Percentiles rank a stretch among this genome's conserved stretches.
These are phyloP conservation scores for Mucuna pruriens DNA, from an alignment of 306 rosid genomes.

Conservation along the genomic window DNA sequence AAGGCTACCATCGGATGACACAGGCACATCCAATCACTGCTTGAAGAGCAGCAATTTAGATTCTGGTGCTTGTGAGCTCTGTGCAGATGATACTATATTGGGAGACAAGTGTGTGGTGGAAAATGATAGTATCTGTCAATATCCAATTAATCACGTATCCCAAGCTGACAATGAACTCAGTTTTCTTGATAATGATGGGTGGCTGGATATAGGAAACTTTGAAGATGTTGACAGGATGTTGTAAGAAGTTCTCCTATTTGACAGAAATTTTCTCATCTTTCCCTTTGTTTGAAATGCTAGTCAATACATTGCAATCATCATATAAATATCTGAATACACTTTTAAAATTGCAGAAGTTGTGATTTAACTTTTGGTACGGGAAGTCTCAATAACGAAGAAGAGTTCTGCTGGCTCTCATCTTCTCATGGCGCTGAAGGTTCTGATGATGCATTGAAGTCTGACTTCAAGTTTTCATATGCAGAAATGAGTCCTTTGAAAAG, in stretches of 20 bases:
- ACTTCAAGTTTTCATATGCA: constrained; percentile 54
- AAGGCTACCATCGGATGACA: constrained; percentile 45
- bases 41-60: constrained; percentile 55
- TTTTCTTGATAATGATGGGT: constrained; percentile 75
- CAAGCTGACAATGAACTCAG: constrained; percentile 71
- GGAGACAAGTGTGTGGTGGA: constrained; percentile 63
- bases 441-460: constrained; percentile 66
- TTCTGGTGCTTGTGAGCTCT: constrained; percentile 53
- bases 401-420: constrained; percentile 71
- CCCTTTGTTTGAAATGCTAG: constrained; percentile 20
- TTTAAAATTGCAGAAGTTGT: constrained; percentile 63
- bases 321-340: background rate
- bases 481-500: constrained; percentile 57
- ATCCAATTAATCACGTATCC: constrained; percentile 57
- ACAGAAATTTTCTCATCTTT: constrained; percentile 13
- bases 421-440: constrained; percentile 62
- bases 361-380: constrained; percentile 74
- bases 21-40: constrained; percentile 51
- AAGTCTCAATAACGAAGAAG: constrained; percentile 69
- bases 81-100: constrained; percentile 56
- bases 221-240: constrained; percentile 91
- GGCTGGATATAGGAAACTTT: constrained; percentile 81
- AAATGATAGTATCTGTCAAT: constrained; percentile 53
- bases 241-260: constrained; percentile 34
- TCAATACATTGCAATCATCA: constrained; percentile 20